A percentile compares a stretch with the other conserved stretches of the same genome.
Evolutionary conservation across 2,329 filamentous ascomycete species (phyloP).

Genomic region (Aspergillus ruber): DNA sequence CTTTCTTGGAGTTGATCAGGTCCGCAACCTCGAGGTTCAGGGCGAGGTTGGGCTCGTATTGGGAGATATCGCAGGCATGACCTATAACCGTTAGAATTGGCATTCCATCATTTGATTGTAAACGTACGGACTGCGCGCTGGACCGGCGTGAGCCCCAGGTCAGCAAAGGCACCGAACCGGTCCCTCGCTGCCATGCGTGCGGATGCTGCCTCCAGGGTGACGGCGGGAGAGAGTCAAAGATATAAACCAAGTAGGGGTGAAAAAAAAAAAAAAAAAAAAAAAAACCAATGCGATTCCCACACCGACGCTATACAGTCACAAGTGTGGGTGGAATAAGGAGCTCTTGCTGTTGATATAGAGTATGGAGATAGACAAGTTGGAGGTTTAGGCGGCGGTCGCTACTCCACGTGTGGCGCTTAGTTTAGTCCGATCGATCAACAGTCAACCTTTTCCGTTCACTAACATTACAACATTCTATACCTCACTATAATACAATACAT

Average conservation of each 20-base stretch:
- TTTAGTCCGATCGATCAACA: not conserved
- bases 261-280: too few species aligned
- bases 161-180: constrained; percentile 78
- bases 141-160: constrained; percentile 74
- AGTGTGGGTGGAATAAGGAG: constrained; percentile 16
- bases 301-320: constrained; percentile 9
- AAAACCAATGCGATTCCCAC: constrained; percentile 7
- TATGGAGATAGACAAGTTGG: constrained; percentile 5
- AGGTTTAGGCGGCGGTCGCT: constrained; percentile 22
- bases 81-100: constrained; percentile 41
- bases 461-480: not conserved
- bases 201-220: constrained; percentile 83
- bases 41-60: constrained; percentile 95
- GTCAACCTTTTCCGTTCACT: not conserved
- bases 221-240: constrained; percentile 11
- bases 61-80: constrained; percentile 92
- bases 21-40: constrained; percentile 95
- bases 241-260: constrained; percentile 3
- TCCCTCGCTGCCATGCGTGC: constrained; percentile 92
- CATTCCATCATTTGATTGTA: not conserved
- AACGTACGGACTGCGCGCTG: constrained; percentile 76
- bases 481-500: not conserved
- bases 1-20: constrained; percentile 95
- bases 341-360: constrained; percentile 4
- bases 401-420: constrained; percentile 1